A percentile compares a stretch with the other conserved stretches of the same genome.
phyloP scores from a whole-genome alignment of 2,329 filamentous ascomycete genomes.

The Mollisia scopiformis region DNA sequence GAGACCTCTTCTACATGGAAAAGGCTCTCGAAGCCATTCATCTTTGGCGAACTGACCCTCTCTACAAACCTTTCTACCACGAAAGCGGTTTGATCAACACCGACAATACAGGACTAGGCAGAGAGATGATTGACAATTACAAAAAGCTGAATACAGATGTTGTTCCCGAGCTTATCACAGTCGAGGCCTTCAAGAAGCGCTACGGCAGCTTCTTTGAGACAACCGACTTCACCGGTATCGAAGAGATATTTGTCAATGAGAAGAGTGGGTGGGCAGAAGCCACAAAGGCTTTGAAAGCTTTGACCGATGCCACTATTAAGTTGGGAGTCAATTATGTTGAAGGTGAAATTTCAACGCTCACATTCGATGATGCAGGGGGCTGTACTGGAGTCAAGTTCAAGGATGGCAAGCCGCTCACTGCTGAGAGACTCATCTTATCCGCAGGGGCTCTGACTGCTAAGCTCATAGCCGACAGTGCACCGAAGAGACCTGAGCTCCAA shows the following conservation, averaged over 20 bases:
- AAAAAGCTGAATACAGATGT: conserved; percentile 38
- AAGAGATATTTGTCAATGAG: conserved; percentile 50
- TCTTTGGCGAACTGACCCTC: conserved; percentile 50
- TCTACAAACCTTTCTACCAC: conserved; percentile 51
- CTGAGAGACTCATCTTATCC: conserved; percentile 55
- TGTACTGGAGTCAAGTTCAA: conserved; percentile 49
- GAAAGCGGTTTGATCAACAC: conserved; percentile 52
- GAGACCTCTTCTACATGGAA: conserved; percentile 54
- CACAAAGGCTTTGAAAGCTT: conserved; percentile 45
- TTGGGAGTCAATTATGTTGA: conserved; percentile 48
- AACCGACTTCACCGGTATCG: conserved; percentile 41
- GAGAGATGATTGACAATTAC: conserved; percentile 49
- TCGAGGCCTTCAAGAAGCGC: conserved; percentile 41
- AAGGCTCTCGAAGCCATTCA: conserved; percentile 50
- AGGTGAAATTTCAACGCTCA: conserved; percentile 47
- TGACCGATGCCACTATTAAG: conserved; percentile 44
- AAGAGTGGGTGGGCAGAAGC: conserved; percentile 58
- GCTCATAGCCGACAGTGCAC: conserved; percentile 54
- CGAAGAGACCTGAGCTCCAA: conserved; percentile 52
- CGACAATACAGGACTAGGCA: conserved; percentile 48
- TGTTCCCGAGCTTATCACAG: conserved; percentile 44
- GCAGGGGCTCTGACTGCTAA: conserved; percentile 60
- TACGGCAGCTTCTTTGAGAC: conserved; percentile 45
- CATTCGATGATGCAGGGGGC: conserved; percentile 49
- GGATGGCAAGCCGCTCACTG: conserved; percentile 49